These are phyloP conservation scores for Toxicodendron radicans DNA, from an alignment of 345 rosid genomes.

Conservation along the genomic window DNA sequence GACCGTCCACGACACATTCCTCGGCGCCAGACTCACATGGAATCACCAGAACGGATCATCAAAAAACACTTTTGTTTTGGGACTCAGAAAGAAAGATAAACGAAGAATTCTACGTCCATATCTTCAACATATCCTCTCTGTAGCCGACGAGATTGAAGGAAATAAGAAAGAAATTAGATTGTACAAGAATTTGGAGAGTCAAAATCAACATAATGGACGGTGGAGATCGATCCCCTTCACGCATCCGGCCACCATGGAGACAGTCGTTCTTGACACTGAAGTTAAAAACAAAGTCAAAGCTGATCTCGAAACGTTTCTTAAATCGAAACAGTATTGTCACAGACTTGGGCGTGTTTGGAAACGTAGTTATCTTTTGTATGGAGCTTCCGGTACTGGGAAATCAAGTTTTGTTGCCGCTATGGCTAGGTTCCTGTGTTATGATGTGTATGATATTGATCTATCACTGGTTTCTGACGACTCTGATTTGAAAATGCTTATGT, in stretches of 20 bases:
- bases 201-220: conserved; percentile 25
- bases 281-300: conserved; percentile 49
- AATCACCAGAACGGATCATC: conserved; percentile 17
- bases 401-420: conserved; percentile 58
- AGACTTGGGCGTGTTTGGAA: conserved; percentile 70
- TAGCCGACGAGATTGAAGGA: conserved; percentile 44
- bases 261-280: conserved; percentile 58
- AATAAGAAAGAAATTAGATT: conserved; percentile 41
- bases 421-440: conserved; percentile 57
- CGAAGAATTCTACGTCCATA: conserved; percentile 63
- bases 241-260: conserved; percentile 63
- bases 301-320: conserved; percentile 61
- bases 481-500: conserved; percentile 49
- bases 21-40: conserved; percentile 58
- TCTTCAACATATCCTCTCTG: conserved; percentile 56
- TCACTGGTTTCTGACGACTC: conserved; percentile 45
- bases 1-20: conserved; percentile 46
- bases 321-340: conserved; percentile 61
- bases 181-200: conserved; percentile 34
- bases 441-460: conserved; percentile 59
- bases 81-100: conserved; percentile 51
- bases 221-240: conserved; percentile 59
- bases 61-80: conserved; percentile 36
- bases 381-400: conserved; percentile 67
- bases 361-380: conserved; percentile 64